A percentile compares a stretch with the other conserved stretches of the same genome.
These are phyloP conservation scores for Mrakia blollopis DNA, from an alignment of 768 basidiomycete genomes.

Conservation along the genomic window DNA sequence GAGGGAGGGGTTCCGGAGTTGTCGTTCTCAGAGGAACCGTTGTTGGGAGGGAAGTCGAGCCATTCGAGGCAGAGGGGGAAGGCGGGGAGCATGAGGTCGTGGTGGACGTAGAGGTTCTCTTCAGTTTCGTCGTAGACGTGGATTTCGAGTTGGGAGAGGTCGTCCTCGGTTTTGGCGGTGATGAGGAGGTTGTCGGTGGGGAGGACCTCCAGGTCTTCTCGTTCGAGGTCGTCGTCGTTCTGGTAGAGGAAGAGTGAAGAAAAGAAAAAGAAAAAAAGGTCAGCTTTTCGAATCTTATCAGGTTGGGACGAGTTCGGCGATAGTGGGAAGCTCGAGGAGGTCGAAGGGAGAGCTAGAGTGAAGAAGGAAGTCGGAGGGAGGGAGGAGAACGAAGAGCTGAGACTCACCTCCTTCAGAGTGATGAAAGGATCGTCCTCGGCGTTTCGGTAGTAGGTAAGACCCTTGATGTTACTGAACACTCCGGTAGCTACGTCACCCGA, in stretches of 20 bases:
- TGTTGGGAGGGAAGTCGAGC: constrained; percentile 82
- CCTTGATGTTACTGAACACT: constrained; percentile 93
- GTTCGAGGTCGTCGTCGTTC: constrained; percentile 64
- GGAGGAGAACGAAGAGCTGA: background rate
- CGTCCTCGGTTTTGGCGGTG: constrained; percentile 90
- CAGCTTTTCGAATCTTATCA: too few species aligned
- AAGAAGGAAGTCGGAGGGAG: background rate
- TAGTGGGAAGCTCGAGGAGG: background rate
- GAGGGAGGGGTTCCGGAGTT: constrained; percentile 28
- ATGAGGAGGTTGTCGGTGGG: constrained; percentile 91
- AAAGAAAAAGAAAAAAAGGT: too few species aligned
- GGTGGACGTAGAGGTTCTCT: constrained; percentile 90
- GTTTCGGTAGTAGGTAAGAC: constrained; percentile 81
- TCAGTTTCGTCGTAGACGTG: constrained; percentile 83
- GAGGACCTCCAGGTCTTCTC: constrained; percentile 79
- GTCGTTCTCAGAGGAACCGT: constrained; percentile 30
- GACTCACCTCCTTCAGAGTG: constrained; percentile 82
- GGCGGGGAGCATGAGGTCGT: constrained; percentile 94
- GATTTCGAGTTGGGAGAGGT: constrained; percentile 89
- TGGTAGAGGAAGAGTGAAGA: constrained; percentile 35
- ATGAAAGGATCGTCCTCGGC: constrained; percentile 95
- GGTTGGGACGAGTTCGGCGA: background rate
- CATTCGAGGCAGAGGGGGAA: constrained; percentile 98
- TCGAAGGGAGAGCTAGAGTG: background rate
- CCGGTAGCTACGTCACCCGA: constrained; percentile 47